A percentile compares a stretch with the other conserved stretches of the same genome.
These are phyloP conservation scores for Asterophora parasitica DNA, from an alignment of 768 basidiomycete species.

Conservation along the genomic window DNA sequence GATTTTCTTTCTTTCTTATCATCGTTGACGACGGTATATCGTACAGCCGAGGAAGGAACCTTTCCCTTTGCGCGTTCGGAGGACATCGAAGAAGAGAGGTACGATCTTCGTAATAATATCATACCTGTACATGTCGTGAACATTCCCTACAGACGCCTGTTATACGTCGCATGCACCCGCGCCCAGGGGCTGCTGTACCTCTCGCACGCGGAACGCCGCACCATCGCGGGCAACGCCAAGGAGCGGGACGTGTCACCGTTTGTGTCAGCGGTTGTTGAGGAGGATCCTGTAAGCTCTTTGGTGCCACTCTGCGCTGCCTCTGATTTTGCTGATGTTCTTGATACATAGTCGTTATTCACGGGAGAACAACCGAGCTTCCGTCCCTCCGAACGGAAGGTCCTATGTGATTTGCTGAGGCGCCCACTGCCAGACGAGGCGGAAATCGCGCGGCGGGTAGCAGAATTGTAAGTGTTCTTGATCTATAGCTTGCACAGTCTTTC, in stretches of 20 bases:
- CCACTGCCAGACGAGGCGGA: constrained; percentile 38
- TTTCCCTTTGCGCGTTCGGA: constrained; percentile 75
- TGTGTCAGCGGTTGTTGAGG: constrained; percentile 37
- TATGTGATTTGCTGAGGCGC: constrained; percentile 52
- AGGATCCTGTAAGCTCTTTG: constrained; percentile 36
- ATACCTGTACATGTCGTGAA: not conserved
- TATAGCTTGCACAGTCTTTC: too few species aligned
- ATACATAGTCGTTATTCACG: constrained; percentile 38
- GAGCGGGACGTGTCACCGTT: constrained; percentile 54
- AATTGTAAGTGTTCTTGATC: constrained; percentile 39
- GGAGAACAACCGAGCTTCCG: constrained; percentile 38
- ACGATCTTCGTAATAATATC: constrained; percentile 11
- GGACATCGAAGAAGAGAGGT: constrained; percentile 82
- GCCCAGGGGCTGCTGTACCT: constrained; percentile 71
- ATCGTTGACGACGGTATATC: not conserved
- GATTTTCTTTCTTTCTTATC: not conserved
- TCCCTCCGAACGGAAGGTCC: constrained; percentile 37
- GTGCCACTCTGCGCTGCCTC: too few species aligned
- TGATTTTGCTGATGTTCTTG: too few species aligned
- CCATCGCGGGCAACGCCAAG: constrained; percentile 40
- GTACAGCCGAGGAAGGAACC: constrained; percentile 61
- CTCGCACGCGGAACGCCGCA: constrained; percentile 42
- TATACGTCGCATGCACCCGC: constrained; percentile 88
- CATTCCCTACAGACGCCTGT: constrained; percentile 51
- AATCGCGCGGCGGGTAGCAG: constrained; percentile 34